phyloP scores from a whole-genome alignment of 2,329 filamentous ascomycete species.

The Ophiostoma fasciatum region DNA sequence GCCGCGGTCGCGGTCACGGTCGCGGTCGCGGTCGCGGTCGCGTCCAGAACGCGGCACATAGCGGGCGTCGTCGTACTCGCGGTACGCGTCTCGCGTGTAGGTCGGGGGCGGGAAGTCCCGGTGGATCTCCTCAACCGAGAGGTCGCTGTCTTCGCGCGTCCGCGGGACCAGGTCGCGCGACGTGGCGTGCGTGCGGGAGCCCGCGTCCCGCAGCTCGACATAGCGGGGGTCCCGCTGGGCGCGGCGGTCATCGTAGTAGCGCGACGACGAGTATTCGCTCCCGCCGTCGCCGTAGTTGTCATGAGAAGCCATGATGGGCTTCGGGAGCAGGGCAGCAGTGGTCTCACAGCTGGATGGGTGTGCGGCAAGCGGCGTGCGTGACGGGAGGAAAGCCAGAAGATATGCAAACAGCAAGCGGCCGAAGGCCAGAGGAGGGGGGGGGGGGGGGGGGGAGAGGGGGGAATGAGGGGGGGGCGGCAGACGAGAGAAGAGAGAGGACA shows the following conservation, averaged over 20 bases:
- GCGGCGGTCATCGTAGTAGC: constrained; percentile 38
- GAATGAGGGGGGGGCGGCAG: too few relatives aligned
- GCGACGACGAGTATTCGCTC: constrained; percentile 18
- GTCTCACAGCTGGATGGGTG: background rate
- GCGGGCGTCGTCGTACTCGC: constrained; percentile 40
- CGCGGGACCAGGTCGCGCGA: constrained; percentile 41
- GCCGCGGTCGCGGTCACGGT: constrained; percentile 10
- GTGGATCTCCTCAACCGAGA: constrained; percentile 66
- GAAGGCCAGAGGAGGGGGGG: too few relatives aligned
- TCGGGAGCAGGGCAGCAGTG: too few relatives aligned
- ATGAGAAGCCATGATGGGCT: constrained; percentile 30
- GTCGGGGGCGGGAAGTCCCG: constrained; percentile 71
- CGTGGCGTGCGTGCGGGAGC: constrained; percentile 25
- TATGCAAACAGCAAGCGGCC: too few relatives aligned
- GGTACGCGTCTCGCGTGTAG: constrained; percentile 37
- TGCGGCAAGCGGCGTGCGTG: background rate
- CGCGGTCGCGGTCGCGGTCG: constrained; percentile 26
- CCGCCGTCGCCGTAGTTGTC: constrained; percentile 34
- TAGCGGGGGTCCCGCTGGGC: constrained; percentile 38
- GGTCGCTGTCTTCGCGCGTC: constrained; percentile 56
- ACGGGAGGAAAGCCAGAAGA: too few relatives aligned
- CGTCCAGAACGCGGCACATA: constrained; percentile 24
- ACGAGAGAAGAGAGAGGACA: too few relatives aligned
- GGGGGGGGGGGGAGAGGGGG: too few relatives aligned
- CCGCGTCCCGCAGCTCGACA: constrained; percentile 35